Evolutionary conservation across 1,139 yeast genomes (phyloP), one percentile per base, ranked within the genome.

Genomic region (Suhomyces kunorum): DNA sequence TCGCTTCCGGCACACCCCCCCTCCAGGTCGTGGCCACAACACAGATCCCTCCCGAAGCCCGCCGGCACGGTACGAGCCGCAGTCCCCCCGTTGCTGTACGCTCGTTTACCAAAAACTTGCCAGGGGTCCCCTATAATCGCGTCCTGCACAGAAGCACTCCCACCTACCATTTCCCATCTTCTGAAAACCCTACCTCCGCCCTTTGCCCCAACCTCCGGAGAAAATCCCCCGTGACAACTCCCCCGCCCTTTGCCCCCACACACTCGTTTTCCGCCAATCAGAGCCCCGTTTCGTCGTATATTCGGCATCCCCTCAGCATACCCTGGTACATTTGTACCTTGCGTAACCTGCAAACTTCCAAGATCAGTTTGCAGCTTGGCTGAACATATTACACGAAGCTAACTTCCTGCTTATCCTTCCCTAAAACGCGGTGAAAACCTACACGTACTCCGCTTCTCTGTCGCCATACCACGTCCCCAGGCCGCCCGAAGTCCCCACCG

Each of bases 361-460:
- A 30, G 42, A 39, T 39, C 43, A 39, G 28, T 39, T 39, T 39
- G 19, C 43, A 36, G 39, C 32, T 40, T 38, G 32, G 28, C 28
- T 31, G 34, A 36, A 36, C 36, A 36, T 32, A 29, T 29, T 29
- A 29, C 32, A 29, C 32, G 32, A 29, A 29, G 32, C 24, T n/a
- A 20, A 20, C 24, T 20, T 11, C 24, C 24, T 20, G n/a, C n/a
- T 15, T 27, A 19, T 27, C 16, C 11, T 27, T 30, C 3, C 16
- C 26, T 27, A 32, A 16, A 9, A 12, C 11, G n/a, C n/a, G n/a
- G n/a, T n/a, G n/a, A n/a, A n/a, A n/a, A n/a, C n/a, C n/a, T n/a
- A n/a, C n/a, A n/a, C n/a, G n/a, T n/a, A n/a, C n/a, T n/a, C n/a
- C n/a, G n/a, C n/a, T 20, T 9, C 24, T 20, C n/a, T 20, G 8